A percentile compares a stretch with the other conserved stretches of the same genome.
phyloP scores from a whole-genome alignment of 2,329 filamentous ascomycete genomes.

The Exserohilum rostratum region DNA sequence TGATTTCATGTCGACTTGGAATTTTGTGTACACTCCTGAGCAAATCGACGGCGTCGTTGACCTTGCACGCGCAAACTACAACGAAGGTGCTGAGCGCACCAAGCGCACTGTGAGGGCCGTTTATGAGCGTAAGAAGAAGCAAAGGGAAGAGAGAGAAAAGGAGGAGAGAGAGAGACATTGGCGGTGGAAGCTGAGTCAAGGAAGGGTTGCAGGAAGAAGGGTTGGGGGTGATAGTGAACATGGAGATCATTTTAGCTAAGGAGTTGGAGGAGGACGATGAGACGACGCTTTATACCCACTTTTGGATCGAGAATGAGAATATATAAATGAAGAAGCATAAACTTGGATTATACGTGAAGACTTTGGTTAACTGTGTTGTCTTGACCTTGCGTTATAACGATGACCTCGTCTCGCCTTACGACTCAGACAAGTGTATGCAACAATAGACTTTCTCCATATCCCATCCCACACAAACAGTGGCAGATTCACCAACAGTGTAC shows the following conservation, averaged over 20 bases:
- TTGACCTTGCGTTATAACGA: background rate
- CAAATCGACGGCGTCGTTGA: slow-evolving; percentile 85
- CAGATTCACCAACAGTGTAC: too few relatives aligned
- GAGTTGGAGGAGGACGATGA: background rate
- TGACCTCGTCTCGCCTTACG: too few relatives aligned
- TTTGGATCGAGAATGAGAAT: slow-evolving; percentile 7
- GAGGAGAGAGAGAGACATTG: slow-evolving; percentile 47
- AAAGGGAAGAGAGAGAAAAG: slow-evolving; percentile 61
- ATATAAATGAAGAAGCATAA: too few relatives aligned
- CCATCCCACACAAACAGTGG: background rate
- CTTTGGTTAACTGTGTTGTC: background rate
- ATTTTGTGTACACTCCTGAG: slow-evolving; percentile 92
- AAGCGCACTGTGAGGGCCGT: slow-evolving; percentile 81
- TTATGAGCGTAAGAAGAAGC: slow-evolving; percentile 86
- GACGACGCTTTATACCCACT: slow-evolving; percentile 7
- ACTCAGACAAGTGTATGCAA: background rate
- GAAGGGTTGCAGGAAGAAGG: slow-evolving; percentile 61
- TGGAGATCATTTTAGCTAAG: slow-evolving; percentile 67
- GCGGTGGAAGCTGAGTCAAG: slow-evolving; percentile 51
- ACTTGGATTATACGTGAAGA: background rate
- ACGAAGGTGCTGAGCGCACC: slow-evolving; percentile 79
- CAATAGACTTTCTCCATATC: background rate
- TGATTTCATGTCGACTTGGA: slow-evolving; percentile 96
- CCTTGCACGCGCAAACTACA: slow-evolving; percentile 84
- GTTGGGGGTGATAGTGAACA: slow-evolving; percentile 61